Evolutionary conservation across 208 protist genomes (phyloP), one percentile per base, ranked within the genome.

Genomic region (Trypanosoma mega): DNA sequence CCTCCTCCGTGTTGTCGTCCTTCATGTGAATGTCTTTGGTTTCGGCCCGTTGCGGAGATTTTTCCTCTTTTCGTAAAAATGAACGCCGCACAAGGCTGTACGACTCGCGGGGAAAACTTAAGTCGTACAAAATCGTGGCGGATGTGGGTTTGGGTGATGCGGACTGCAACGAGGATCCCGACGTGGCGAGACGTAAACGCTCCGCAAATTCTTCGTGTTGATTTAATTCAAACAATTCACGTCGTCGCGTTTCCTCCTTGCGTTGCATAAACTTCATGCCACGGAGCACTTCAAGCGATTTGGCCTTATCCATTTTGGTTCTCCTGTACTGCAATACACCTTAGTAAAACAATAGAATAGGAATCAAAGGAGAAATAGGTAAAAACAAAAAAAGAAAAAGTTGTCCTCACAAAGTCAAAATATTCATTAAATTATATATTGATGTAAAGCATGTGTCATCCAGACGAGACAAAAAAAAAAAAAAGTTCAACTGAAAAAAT

Each of bases 181-280:
- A 11, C 30, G 31, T 26, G 27, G 56, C 62, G 5, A 21, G 47
- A 26, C 52, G 52, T 11, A 90, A 44, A 16, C 74, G 72, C 11
- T 74, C 71, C 37, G 80, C 72, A n/a, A 89, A 45, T 39, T 73
- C 59, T 49, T 82, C 76, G 14, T 76, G 68, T 33, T 87, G 89
- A 33, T 85, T 58, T 0, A 70, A 37, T 54, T 96, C 85, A 74
- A 87, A 91, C 26, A 79, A 59, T 33, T 80, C 79, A 12, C 89
- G 76, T 1, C 85, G 80, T 65, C 87, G 87, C 21, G 74, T 76
- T 58, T 96, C 89, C 47, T 96, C 85, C 65, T 93, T 93, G 36
- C 89, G 85, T 63, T 96, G 89, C 89, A 96, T 96, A 58, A 96
- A 96, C 68, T 93, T 96, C 89, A 96, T 93, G 66, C 84, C 75